Evolutionary conservation across 208 protist species (phyloP), one percentile per base, ranked within the genome.

Genomic region (Trypanosoma lewisi): DNA sequence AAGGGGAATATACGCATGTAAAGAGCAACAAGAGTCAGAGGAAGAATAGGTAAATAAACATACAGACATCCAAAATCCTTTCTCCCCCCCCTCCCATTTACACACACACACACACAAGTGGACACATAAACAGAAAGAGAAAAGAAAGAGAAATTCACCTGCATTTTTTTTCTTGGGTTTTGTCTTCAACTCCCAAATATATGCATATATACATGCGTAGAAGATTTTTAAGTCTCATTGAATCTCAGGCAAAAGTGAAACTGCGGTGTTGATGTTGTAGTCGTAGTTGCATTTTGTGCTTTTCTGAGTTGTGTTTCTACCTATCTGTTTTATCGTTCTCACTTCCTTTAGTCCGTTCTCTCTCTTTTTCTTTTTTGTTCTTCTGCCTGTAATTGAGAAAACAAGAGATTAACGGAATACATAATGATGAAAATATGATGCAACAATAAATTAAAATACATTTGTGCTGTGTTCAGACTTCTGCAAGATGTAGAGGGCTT

Each of bases 401-500:
- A n/a, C n/a, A n/a, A n/a, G n/a, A n/a, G n/a, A n/a, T n/a, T n/a
- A n/a, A n/a, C n/a, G n/a, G n/a, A n/a, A n/a, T 41, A 41, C 7
- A 41, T 14, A 41, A 41, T 41, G 17, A 58, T 6, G 9, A 58
- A 30, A n/a, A 58, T 30, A 44, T 4, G 33, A n/a, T 17, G 44
- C 17, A 58, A 54, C 48, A 54, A 17, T 31, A 30, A 36, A 41
- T 55, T 69, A 89, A 41, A 90, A 76, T 27, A 90, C 85, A 54
- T 70, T 77, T 6, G 77, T 86, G 47, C 69, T 72, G 63, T 88
- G 67, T 19, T 83, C 70, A 6, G 61, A 44, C 39, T 84, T 78
- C 8, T 78, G 68, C 21, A 89, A 63, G 12, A 88, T 77, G 55
- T 85, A 91, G n/a, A 94, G 76, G 0, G 84, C 80, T 70, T 89